Evolutionary conservation across 208 protist genomes (phyloP), one percentile per base, ranked within the genome.

Genomic region (Tetramitus jugosus): DNA sequence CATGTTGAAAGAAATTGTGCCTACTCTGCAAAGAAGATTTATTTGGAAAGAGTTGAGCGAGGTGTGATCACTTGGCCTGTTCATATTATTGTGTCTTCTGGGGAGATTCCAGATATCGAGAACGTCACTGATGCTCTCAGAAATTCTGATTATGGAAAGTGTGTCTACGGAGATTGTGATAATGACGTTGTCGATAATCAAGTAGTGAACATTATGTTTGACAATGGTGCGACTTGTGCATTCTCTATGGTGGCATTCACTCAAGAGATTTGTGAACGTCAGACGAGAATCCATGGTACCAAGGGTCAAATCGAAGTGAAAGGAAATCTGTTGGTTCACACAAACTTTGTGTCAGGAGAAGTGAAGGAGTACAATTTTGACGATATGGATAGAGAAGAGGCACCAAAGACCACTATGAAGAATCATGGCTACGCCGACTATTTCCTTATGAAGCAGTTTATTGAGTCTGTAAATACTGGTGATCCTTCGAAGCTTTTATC

Each of bases 131-230:
- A 75, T 29, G 2, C 68, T 35, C n/a, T 75, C 6, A 60, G 37
- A 60, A 40, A 4, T 35, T 8, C 6, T 17, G 3, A 3, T 42
- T 75, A 75, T 60, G 68, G 68, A 29, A 33, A 43, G n/a, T 75
- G 68, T 75, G 68, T 60, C 6, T 75, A 75, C 40, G n/a, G n/a
- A n/a, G 31, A 75, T 3, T 75, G 14, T 37, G 43, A 60, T 56
- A 75, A 75, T 37, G n/a, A 75, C 60, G 68, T 75, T 60, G 68
- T 75, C 1, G 68, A 75, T 60, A 75, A 75, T 60, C 68, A 75
- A 75, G 43, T 75, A 1, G 68, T 75, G 6, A 53, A 13, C 2
- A 14, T 75, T 4, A 8, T 60, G 39, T 75, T 75, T n/a, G 40
- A 49, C 6, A 60, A 39, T 75, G 43, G 43, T 26, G 40, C 68